Base-by-base conservation (phyloP, 164 flowering plant genomes). In the Litsea cubeba region DNA sequence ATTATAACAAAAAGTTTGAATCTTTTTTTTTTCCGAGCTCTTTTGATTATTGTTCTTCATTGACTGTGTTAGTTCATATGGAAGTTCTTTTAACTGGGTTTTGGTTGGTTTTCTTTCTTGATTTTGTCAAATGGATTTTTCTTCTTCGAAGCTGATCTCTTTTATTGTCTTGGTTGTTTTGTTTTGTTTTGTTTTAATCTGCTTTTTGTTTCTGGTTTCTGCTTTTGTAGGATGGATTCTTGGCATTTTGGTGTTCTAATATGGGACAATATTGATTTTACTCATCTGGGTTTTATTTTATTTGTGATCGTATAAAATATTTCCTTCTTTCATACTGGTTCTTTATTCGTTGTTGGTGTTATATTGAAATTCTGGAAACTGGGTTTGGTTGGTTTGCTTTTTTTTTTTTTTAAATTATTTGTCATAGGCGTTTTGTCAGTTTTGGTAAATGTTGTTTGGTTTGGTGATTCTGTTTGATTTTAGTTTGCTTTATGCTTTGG, bases 201-300 rank as follows among this genome's bases (percentile, higher is more conserved):
- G n/a, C 5, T 18, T 54, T 54, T 54, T 15, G 17, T 54, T 54
- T 17, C 46, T 40, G 46, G n/a, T 54, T 30, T 62, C 72, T 70
- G 77, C 24, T 35, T 71, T 65, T 20, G 68, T 20, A 75, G 73
- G 46, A 67, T 65, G 12, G 72, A 76, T 49, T 60, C 8, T 60
- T 60, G 63, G 24, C 28, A 24, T 63, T 25, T 22, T 63, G 18
- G 68, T 50, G 71, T 69, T 65, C 40, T 40, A n/a, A 26, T 49
- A 40, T 54, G 17, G 17, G 72, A 76, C 40, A 72, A 40, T 70
- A 68, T 67, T 63, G 66, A 25, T 35, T 35, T 35, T 35, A 35
- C 46, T 35, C 66, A 63, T 10, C 28, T 63, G 66, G 66, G 66
- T 63, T 63, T 24, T 63, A 8, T 60, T 60, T 60, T 20, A 22